phyloP scores from a whole-genome alignment of 1,284 basidiomycete genomes.

The Naganishia sp. region DNA sequence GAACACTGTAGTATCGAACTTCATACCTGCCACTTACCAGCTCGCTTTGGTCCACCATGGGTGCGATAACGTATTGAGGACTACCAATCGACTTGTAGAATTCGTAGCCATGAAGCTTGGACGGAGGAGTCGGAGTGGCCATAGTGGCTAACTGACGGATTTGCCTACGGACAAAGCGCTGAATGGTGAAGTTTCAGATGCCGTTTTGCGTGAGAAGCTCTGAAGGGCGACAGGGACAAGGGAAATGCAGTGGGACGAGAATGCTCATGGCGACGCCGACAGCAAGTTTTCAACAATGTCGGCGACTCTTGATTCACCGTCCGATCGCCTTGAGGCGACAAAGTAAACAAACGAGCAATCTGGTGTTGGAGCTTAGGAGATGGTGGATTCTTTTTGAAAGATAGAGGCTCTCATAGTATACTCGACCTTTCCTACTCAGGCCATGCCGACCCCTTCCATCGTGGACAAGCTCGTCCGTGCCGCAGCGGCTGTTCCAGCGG shows the following conservation, averaged over 20 bases:
- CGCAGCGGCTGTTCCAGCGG: slow-evolving; percentile 64
- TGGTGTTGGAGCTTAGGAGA: no score
- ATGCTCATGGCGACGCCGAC: background rate
- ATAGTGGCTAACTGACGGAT: slow-evolving; percentile 25
- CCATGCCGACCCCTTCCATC: slow-evolving; percentile 53
- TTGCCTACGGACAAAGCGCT: background rate
- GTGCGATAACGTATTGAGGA: slow-evolving; percentile 86
- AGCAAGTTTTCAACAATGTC: background rate
- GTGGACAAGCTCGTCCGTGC: slow-evolving; percentile 82
- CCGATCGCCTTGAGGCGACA: slow-evolving; percentile 22
- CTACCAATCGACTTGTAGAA: slow-evolving; percentile 80
- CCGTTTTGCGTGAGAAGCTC: background rate
- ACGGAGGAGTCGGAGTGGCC: slow-evolving; percentile 30
- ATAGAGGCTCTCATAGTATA: background rate
- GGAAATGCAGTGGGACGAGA: background rate
- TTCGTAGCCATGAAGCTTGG: slow-evolving; percentile 74
- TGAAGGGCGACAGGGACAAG: background rate
- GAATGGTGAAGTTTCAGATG: slow-evolving; percentile 2
- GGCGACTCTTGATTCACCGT: background rate
- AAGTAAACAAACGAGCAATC: slow-evolving; percentile 18
- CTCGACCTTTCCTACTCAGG: no score
- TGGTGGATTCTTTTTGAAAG: background rate
- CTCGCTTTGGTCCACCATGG: slow-evolving; percentile 98
- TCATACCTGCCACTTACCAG: slow-evolving; percentile 63
- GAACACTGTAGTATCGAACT: background rate